Evolutionary conservation across 495 filamentous ascomycete species (phyloP), one percentile per base, ranked within the genome.

Genomic region (Neurospora sp.): DNA sequence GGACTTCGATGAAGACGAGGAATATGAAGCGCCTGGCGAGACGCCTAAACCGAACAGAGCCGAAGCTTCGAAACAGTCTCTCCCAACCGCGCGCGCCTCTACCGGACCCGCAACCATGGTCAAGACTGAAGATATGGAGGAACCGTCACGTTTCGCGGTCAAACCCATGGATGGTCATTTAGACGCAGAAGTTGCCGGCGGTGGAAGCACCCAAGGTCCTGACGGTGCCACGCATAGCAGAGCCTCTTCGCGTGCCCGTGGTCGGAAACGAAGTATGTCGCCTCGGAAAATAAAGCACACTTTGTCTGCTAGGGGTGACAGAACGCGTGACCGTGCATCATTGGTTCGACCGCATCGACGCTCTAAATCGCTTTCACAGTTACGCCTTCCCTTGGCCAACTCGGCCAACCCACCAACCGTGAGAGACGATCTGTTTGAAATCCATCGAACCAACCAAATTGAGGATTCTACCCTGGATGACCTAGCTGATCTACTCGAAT

Each of bases 401-500:
- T 85, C 84, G 12, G 83, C 83, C 27, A 83, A 77, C 38, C 84
- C 79, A 8, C 82, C 83, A 22, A 85, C 82, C 2, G 86, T 85
- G 39, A 82, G 78, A 16, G 86, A 87, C 48, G 86, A 88, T 70
- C 77, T 87, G 38, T 78, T 83, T 45, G 82, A 83, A 61, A 85
- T 88, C 69, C 74, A 85, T 69, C 80, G 79, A 22, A 79, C 79
- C 73, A 83, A 84, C 71, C 78, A 85, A 22, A 81, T 86, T 59
- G 87, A 88, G 41, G 86, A 88, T 70, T 87, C 87, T 3, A 88
- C 86, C 0, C 78, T 88, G 12, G 86, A 88, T 37, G 84, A 87
- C 69, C 76, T 85, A 35, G 84, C 82, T 70, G 80, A 83, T 22
- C 75, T 86, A 14, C 77, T 85, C 27, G 75, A 74, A 35, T 76